Percentiles rank a stretch among this genome's conserved stretches.
phyloP scores from a whole-genome alignment of 768 basidiomycete genomes.

The Lactarius hengduanensis region DNA sequence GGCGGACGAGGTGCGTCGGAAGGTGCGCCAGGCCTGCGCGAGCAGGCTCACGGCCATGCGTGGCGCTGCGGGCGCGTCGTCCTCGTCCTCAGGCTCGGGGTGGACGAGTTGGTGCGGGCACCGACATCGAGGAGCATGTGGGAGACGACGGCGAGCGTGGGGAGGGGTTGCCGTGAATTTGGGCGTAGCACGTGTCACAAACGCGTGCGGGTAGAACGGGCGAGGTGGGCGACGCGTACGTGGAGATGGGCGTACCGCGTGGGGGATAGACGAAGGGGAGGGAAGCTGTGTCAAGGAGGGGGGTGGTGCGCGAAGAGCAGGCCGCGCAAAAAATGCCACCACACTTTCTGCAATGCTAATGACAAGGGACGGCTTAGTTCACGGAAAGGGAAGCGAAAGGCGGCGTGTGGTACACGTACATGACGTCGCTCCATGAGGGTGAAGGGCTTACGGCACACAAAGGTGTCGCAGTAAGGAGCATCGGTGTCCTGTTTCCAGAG shows the following conservation, averaged over 20 bases:
- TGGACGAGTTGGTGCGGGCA: constrained; percentile 8
- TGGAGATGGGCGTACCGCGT: constrained; percentile 43
- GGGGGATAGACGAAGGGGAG: constrained; percentile 69
- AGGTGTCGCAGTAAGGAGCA: no score
- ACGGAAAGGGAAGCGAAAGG: no score
- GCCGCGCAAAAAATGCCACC: constrained; percentile 71
- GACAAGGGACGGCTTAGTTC: background rate
- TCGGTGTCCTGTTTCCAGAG: constrained; percentile 78
- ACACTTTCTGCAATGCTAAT: constrained; percentile 79
- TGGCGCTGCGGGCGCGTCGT: no score
- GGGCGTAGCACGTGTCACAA: constrained; percentile 71
- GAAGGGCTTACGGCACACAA: no score
- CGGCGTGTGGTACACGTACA: no score
- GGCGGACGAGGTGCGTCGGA: no score
- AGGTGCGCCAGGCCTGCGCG: no score
- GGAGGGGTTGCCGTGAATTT: constrained; percentile 57
- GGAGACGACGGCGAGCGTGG: constrained; percentile 34
- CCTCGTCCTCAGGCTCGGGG: no score
- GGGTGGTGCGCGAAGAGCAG: constrained; percentile 58
- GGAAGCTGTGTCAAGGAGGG: constrained; percentile 69
- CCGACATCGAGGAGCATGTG: constrained; percentile 34
- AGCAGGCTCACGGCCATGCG: no score
- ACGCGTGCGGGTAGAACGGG: constrained; percentile 61
- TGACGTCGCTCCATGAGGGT: no score
- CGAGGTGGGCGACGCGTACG: constrained; percentile 57